Evolutionary conservation across 169 alveolate genomes (phyloP).

Genomic region (Plasmodium falciparum): DNA sequence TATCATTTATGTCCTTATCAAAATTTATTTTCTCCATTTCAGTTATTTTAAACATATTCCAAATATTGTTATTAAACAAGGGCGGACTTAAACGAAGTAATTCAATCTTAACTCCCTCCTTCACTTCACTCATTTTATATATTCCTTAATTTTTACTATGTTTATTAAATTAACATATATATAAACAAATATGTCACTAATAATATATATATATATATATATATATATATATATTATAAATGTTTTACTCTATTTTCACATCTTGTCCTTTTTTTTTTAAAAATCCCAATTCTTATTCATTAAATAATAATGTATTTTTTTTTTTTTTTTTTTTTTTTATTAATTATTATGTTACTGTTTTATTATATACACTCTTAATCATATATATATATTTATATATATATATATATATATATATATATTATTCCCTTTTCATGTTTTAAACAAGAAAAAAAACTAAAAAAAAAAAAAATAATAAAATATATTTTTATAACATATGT

Average conservation of each 20-base stretch:
- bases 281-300: too few relatives aligned
- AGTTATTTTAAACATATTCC: constrained; percentile 54
- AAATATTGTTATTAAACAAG: constrained; percentile 23
- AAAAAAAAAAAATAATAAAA: too few relatives aligned
- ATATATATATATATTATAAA: not conserved
- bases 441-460: too few relatives aligned
- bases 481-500: too few relatives aligned
- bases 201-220: not conserved
- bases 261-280: constrained; percentile 1
- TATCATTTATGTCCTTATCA: constrained; percentile 35
- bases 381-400: too few relatives aligned
- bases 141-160: not conserved
- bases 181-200: not conserved
- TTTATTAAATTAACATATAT: not conserved
- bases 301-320: too few relatives aligned
- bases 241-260: not conserved
- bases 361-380: too few relatives aligned
- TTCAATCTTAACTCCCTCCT: constrained; percentile 65
- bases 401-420: too few relatives aligned
- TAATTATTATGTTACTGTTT: too few relatives aligned
- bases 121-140: constrained; percentile 49
- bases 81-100: constrained; percentile 64
- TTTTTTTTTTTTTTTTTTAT: too few relatives aligned
- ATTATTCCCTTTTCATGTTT: too few relatives aligned
- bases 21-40: constrained; percentile 28